Evolutionary conservation across 2,329 filamentous ascomycete genomes (phyloP), one percentile per base, ranked within the genome.

Genomic region (Hymenoscyphus repandus): DNA sequence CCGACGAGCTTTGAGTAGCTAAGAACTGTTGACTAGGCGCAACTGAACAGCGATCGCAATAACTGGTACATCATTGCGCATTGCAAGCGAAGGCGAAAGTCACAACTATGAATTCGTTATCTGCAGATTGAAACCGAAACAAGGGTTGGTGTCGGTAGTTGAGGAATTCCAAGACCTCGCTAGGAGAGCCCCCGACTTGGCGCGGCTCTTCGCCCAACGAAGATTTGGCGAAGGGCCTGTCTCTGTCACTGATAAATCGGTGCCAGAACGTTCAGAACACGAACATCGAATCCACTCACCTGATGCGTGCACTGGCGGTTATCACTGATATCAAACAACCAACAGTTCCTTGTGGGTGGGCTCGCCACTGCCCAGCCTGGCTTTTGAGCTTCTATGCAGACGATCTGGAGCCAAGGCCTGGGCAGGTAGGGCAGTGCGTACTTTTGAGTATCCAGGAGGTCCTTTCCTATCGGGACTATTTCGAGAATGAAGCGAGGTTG

Each of bases 181-280:
- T 48, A 48, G 37, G 46, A 33, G 27, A 42, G 18, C n/a, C 30
- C 30, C 46, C 46, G 46, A 42, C 46, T 42, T 48, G 31, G 46
- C 46, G 30, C 30, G 15, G 46, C 46, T 22, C 33, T 17, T 41
- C 30, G 20, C 37, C 38, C n/a, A n/a, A n/a, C n/a, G n/a, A 22
- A 15, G 46, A 30, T 31, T 17, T 10, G 33, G 20, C 6, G 13
- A 11, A 48, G 38, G 39, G 46, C 33, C 33, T 11, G 17, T 17
- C 43, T 33, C n/a, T n/a, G n/a, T n/a, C n/a, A n/a, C n/a, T n/a
- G n/a, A 34, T 17, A 13, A 7, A 38, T n/a, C 18, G 13, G 34
- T 37, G 46, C 17, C 22, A 22, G 30, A n/a, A 15, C 46, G 30
- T 27, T 32, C 20, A 18, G 46, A 32, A 38, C 15, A 20, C 20